These are phyloP conservation scores for Candolleomyces eurysporus DNA, from an alignment of 768 basidiomycete genomes.

Conservation along the genomic window DNA sequence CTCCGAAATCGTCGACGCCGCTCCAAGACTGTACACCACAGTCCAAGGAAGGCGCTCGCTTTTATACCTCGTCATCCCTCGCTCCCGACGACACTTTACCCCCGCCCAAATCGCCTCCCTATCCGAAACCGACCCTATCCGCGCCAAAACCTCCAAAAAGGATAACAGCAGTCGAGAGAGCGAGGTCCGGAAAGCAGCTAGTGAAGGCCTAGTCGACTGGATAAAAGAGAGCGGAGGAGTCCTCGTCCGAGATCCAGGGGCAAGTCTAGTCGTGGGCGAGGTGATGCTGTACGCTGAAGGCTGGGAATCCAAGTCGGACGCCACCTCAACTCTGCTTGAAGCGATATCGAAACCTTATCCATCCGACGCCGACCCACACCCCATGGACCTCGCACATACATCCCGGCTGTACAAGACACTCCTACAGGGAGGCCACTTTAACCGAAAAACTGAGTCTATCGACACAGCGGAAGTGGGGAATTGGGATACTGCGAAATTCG, in stretches of 20 bases:
- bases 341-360: conserved; percentile 59
- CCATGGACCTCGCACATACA: conserved; percentile 79
- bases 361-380: conserved; percentile 50
- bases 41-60: conserved; percentile 81
- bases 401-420: conserved; percentile 86
- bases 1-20: conserved; percentile 59
- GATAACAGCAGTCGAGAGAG: conserved; percentile 54
- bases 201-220: conserved; percentile 71
- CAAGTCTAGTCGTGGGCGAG: conserved; percentile 75
- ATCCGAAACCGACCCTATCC: conserved; percentile 68
- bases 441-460: conserved; percentile 55
- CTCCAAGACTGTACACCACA: conserved; percentile 54
- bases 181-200: conserved; percentile 74
- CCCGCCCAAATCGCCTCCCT: conserved; percentile 72
- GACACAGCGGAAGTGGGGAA: conserved; percentile 26
- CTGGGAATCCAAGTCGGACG: conserved; percentile 65
- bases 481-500: conserved; percentile 64
- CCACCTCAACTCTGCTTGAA: conserved; percentile 57
- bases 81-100: conserved; percentile 84
- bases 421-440: conserved; percentile 89
- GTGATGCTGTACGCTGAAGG: conserved; percentile 84
- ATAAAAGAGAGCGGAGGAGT: conserved; percentile 59
- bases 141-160: conserved; percentile 84
- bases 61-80: conserved; percentile 80
- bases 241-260: conserved; percentile 72